phyloP scores from a whole-genome alignment of 768 basidiomycete genomes.

The Tricholoma matsutake region DNA sequence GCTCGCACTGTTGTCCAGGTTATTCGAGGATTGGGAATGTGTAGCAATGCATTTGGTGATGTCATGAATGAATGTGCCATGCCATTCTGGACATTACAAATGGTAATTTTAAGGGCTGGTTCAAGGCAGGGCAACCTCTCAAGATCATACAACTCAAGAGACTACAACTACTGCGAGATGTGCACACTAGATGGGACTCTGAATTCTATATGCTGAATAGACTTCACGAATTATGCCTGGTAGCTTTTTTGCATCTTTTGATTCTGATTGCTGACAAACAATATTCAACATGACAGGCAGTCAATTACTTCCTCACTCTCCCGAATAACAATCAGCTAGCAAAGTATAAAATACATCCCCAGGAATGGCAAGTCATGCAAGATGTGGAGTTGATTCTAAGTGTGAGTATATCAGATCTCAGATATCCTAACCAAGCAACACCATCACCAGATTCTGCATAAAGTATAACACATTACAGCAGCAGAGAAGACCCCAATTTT shows the following conservation, averaged over 20 bases:
- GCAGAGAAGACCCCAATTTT: conserved; percentile 15
- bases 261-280: too few relatives aligned
- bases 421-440: background rate
- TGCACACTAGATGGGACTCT: conserved; percentile 15
- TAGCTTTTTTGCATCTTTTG: conserved; percentile 1
- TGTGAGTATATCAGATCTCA: background rate
- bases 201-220: conserved; percentile 14
- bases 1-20: background rate
- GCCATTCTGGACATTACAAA: too few relatives aligned
- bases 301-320: too few relatives aligned
- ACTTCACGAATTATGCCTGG: conserved; percentile 11
- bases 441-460: conserved; percentile 10
- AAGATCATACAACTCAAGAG: background rate
- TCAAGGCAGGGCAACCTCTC: background rate
- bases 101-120: background rate
- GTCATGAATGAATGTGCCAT: too few relatives aligned
- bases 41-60: background rate
- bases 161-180: conserved; percentile 12
- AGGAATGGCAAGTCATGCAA: conserved; percentile 14
- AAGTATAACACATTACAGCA: conserved; percentile 16
- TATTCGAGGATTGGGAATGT: background rate
- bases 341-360: conserved; percentile 5
- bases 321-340: background rate
- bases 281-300: too few relatives aligned
- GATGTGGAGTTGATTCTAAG: conserved; percentile 15